Conservation (phyloP, 1,139 yeast species). For the Saccharomyces hybrid region DNA sequence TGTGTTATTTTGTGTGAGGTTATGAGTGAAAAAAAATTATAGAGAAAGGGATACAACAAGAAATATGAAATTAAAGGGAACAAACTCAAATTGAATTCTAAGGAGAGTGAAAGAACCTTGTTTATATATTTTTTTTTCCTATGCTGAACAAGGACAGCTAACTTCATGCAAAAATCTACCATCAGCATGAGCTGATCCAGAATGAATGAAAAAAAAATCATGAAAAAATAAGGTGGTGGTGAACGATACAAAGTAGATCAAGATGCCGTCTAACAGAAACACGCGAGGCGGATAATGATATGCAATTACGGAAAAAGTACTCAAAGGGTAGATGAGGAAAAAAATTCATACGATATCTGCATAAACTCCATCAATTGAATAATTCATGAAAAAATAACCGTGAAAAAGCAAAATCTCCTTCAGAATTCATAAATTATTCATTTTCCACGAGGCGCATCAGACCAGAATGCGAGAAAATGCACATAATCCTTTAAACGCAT, state of each 20-base stretch:
- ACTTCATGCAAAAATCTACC: neutral
- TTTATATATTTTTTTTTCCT: neutral
- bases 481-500: slow-evolving; percentile 6
- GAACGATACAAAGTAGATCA: neutral
- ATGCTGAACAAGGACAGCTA: neutral
- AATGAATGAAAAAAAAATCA: neutral
- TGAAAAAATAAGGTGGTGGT: neutral
- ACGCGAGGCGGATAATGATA: neutral
- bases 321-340: neutral
- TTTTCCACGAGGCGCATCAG: neutral
- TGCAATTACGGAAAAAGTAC: neutral
- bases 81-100: neutral
- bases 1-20: slow-evolving; percentile 6
- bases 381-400: slow-evolving; percentile 1
- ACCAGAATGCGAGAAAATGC: neutral
- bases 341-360: neutral
- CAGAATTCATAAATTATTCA: slow-evolving; percentile 6
- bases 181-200: neutral
- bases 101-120: slow-evolving; percentile 1
- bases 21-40: slow-evolving; percentile 1
- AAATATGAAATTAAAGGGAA: neutral
- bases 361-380: neutral
- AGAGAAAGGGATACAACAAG: slow-evolving; percentile 2
- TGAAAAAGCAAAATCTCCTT: neutral
- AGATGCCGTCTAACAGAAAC: neutral